Evolutionary conservation across 2,329 filamentous ascomycete species (phyloP).

Genomic region (Didymella sp.): DNA sequence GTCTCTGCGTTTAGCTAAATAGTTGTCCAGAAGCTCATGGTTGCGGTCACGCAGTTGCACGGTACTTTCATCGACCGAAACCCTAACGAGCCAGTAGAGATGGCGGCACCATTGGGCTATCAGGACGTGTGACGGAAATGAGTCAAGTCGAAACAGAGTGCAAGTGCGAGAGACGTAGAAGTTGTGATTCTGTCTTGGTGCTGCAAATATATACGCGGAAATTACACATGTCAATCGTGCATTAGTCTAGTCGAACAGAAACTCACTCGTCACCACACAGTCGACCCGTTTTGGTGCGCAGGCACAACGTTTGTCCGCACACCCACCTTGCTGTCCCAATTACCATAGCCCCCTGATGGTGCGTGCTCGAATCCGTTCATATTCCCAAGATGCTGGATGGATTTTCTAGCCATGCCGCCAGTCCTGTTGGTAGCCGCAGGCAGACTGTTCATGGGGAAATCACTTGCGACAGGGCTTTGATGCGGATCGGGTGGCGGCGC

Average conservation of each 20-base stretch:
- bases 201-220: too few relatives aligned
- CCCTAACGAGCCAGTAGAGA: too few relatives aligned
- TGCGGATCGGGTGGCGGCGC: constrained; percentile 19
- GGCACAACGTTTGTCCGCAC: background rate
- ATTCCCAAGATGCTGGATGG: constrained; percentile 2
- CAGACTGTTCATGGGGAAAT: constrained; percentile 13
- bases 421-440: constrained; percentile 3
- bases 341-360: background rate
- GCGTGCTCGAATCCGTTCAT: background rate
- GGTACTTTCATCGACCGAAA: too few relatives aligned
- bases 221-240: background rate
- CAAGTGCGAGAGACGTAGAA: too few relatives aligned
- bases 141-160: too few relatives aligned
- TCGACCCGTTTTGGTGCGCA: constrained; percentile 2
- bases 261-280: background rate
- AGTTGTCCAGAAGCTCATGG: too few relatives aligned
- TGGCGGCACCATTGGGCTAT: too few relatives aligned
- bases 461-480: constrained; percentile 1
- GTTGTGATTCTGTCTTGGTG: too few relatives aligned
- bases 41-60: too few relatives aligned
- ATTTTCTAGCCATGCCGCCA: constrained; percentile 1
- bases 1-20: too few relatives aligned
- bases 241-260: background rate
- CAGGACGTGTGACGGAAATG: too few relatives aligned
- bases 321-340: constrained; percentile 6